phyloP scores from a whole-genome alignment of 306 rosid genomes.

The Astragalus glycyphyllos region DNA sequence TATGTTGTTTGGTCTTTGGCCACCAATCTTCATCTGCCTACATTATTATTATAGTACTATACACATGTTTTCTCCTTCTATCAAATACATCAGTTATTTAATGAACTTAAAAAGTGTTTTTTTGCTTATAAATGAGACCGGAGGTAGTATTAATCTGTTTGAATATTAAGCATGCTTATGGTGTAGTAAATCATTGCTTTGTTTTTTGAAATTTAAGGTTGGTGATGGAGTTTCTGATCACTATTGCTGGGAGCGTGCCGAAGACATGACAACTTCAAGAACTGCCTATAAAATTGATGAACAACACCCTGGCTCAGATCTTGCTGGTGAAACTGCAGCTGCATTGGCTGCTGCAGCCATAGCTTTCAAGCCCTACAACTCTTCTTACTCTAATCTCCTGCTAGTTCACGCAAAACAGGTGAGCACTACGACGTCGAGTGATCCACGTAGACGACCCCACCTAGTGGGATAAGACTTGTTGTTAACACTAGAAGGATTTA shows the following conservation, averaged over 20 bases:
- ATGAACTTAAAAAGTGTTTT: no score
- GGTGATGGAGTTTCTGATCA: slow-evolving; percentile 93
- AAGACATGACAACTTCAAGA: slow-evolving; percentile 87
- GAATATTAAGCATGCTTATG: background rate
- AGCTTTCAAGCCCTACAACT: slow-evolving; percentile 78
- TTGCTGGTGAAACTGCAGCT: slow-evolving; percentile 91
- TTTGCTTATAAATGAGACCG: no score
- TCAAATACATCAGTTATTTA: no score
- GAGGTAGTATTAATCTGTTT: slow-evolving; percentile 6
- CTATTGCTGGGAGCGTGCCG: slow-evolving; percentile 89
- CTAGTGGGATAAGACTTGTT: no score
- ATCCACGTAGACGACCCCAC: no score
- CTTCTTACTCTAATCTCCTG: slow-evolving; percentile 75
- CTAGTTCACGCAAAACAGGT: slow-evolving; percentile 83
- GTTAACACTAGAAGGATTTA: background rate
- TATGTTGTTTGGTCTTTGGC: background rate
- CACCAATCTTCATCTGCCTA: slow-evolving; percentile 32
- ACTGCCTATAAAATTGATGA: slow-evolving; percentile 75
- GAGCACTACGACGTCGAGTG: background rate
- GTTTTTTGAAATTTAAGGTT: slow-evolving; percentile 51
- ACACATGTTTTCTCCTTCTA: slow-evolving; percentile 22
- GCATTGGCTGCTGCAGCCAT: slow-evolving; percentile 88
- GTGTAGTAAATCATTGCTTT: slow-evolving; percentile 14
- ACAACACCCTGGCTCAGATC: slow-evolving; percentile 84
- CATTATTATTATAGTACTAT: slow-evolving; percentile 1